These are phyloP conservation scores for Eurotiales sp. DNA, from an alignment of 2,329 filamentous ascomycete genomes.

Conservation along the genomic window DNA sequence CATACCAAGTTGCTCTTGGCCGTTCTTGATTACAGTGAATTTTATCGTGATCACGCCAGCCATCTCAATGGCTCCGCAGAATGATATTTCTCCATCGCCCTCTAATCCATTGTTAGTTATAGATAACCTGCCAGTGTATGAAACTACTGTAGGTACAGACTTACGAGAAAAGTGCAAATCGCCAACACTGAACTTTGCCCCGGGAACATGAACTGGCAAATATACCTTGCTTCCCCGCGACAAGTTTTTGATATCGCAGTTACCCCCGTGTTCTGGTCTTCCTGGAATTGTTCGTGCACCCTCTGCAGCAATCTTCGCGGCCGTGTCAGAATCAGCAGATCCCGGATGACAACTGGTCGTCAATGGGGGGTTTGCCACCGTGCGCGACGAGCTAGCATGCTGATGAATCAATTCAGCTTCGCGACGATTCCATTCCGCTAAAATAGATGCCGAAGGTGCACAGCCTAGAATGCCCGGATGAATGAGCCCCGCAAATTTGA, in stretches of 20 bases:
- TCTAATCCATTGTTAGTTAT: constrained; percentile 39
- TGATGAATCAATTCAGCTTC: constrained; percentile 75
- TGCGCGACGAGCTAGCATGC: constrained; percentile 56
- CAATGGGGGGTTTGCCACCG: constrained; percentile 74
- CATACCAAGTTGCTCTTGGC: constrained; percentile 68
- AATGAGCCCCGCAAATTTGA: constrained; percentile 83
- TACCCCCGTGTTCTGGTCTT: constrained; percentile 76
- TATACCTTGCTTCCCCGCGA: constrained; percentile 77
- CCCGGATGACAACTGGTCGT: constrained; percentile 71
- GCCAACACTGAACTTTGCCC: constrained; percentile 86
- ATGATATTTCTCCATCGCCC: constrained; percentile 87
- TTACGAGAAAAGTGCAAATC: constrained; percentile 72
- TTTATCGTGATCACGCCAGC: constrained; percentile 87
- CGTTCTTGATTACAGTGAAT: constrained; percentile 80
- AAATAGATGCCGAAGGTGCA: constrained; percentile 73
- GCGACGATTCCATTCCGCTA: constrained; percentile 77
- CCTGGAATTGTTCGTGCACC: constrained; percentile 80
- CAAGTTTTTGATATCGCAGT: constrained; percentile 88
- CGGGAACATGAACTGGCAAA: constrained; percentile 78
- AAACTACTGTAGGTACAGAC: background rate
- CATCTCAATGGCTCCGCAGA: constrained; percentile 91
- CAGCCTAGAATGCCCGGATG: constrained; percentile 90
- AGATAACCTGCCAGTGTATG: background rate
- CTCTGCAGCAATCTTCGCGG: constrained; percentile 66
- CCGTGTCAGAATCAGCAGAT: constrained; percentile 54